Base-by-base conservation (phyloP, 768 basidiomycete genomes). In the Mycena latifolia region DNA sequence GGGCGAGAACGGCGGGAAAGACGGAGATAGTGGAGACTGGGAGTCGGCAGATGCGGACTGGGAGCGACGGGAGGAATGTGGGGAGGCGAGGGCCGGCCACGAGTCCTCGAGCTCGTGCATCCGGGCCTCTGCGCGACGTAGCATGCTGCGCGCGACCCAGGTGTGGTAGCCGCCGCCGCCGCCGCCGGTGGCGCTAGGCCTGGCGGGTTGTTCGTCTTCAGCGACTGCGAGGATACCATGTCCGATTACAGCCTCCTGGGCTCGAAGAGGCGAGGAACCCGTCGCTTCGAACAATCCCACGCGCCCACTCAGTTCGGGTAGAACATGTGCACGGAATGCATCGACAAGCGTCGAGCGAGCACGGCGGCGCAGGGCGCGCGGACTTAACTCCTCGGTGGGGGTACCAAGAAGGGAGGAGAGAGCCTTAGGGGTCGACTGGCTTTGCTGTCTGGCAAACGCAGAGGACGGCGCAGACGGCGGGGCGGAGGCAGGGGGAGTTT, bases 261-360 rank as follows among this genome's bases (percentile, higher is more conserved):
- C n/a, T n/a, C n/a, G 71, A 63, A 39, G 75, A 29, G 25, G 55
- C 35, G 52, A 63, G 72, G 46, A 73, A 82, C 22, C 27, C 31
- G 41, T 29, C 20, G 39, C 24, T 52, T 69, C 68, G 25, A 69
- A 70, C 15, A 70, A 27, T 17, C 53, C 57, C 53, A 76, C 67
- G 47, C 85, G 76, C 65, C 62, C 75, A 48, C 77, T 69, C 25
- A 92, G 79, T 64, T 89, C 87, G 25, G 82, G 73, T n/a, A 90
- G 67, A 27, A 91, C 84, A 70, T 88, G 85, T 25, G 82, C 82
- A 35, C 91, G 86, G 72, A 88, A 92, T 5, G 86, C 81, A 69
- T 94, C 90, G 9, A 92, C 82, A 17, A 93, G 83, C 4, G 83
- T 81, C 22, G 91, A 89, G 31, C 91, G 88, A 6, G 92, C 92